Evolutionary conservation across 768 basidiomycete genomes (phyloP).

Genomic region (Psilocybe cyanescens): DNA sequence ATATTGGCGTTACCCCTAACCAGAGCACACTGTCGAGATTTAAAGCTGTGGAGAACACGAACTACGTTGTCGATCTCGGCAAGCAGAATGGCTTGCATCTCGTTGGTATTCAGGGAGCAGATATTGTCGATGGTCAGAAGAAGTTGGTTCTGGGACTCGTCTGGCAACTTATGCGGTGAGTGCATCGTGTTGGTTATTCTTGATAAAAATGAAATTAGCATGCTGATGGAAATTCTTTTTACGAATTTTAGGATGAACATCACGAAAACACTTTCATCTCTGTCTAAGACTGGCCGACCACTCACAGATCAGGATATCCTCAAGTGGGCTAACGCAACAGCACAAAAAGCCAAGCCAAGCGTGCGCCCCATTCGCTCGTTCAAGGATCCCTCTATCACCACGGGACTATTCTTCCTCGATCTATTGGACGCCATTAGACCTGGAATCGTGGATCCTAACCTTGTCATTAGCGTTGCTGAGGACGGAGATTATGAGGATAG

Average conservation of each 20-base stretch:
- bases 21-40: conserved; percentile 89
- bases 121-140: conserved; percentile 92
- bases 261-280: conserved; percentile 81
- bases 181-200: conserved; percentile 7
- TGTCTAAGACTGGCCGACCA: conserved; percentile 79
- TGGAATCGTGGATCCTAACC: conserved; percentile 90
- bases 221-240: neutral
- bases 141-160: conserved; percentile 95
- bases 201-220: neutral
- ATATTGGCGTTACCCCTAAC: conserved; percentile 82
- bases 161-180: conserved; percentile 96
- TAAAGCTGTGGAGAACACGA: conserved; percentile 98
- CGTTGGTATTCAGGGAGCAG: conserved; percentile 97
- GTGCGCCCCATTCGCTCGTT: conserved; percentile 82
- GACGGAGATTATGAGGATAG: conserved; percentile 82
- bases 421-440: conserved; percentile 90
- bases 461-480: conserved; percentile 68
- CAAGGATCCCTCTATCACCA: conserved; percentile 90
- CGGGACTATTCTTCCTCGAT: conserved; percentile 92
- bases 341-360: conserved; percentile 66
- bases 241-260: conserved; percentile 73
- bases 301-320: conserved; percentile 93
- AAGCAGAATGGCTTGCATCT: conserved; percentile 94
- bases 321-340: conserved; percentile 94
- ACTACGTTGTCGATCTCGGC: conserved; percentile 92